These are phyloP conservation scores for Amyloporia xantha DNA, from an alignment of 768 basidiomycete genomes.

Conservation along the genomic window DNA sequence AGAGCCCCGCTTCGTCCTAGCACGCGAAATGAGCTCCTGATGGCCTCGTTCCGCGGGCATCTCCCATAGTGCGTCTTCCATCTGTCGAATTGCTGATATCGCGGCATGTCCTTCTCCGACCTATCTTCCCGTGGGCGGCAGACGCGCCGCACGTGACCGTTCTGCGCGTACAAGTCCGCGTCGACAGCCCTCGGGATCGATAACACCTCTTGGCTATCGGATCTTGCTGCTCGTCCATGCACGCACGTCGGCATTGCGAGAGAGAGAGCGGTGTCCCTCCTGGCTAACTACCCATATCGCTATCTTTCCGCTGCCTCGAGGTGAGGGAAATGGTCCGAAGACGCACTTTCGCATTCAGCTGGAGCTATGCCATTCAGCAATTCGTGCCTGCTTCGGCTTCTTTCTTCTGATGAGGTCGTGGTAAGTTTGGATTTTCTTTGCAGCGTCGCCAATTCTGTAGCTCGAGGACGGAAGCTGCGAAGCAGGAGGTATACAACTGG, in stretches of 20 bases:
- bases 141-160: conserved; percentile 5
- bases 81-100: conserved; percentile 3
- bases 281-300: neutral
- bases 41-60: conserved; percentile 1
- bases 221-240: conserved; percentile 8
- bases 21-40: neutral
- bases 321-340: conserved; percentile 5
- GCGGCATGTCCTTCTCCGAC: too few relatives aligned
- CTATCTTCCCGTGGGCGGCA: neutral
- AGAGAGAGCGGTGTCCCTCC: neutral
- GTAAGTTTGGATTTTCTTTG: neutral
- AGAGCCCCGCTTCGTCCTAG: conserved; percentile 2
- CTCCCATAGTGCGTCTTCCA: too few relatives aligned
- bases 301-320: conserved; percentile 1
- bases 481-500: too few relatives aligned
- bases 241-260: neutral
- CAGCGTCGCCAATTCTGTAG: neutral
- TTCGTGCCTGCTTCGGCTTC: conserved; percentile 4
- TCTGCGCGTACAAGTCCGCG: neutral
- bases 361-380: neutral
- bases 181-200: conserved; percentile 1
- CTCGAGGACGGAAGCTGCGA: neutral
- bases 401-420: neutral
- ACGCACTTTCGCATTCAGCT: neutral
- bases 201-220: conserved; percentile 9